A percentile compares a stretch with the other conserved stretches of the same genome.
phyloP scores from a whole-genome alignment of 176 grass and related monocot species.

The Urochloa ruziziensis region DNA sequence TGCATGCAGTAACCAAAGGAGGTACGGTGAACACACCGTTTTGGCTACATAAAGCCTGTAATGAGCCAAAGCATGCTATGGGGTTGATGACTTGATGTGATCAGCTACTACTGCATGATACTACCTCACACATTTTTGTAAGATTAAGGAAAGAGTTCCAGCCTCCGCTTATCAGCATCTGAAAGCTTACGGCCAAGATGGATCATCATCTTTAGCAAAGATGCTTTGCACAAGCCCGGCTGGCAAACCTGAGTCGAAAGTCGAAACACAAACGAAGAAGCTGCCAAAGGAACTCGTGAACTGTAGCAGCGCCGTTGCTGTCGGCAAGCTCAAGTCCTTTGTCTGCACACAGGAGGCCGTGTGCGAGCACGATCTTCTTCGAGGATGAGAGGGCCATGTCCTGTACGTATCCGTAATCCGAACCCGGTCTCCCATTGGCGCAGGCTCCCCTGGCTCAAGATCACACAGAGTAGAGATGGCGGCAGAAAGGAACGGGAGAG shows the following conservation, averaged over 20 bases:
- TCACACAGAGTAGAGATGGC: no score
- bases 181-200: no score
- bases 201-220: background rate
- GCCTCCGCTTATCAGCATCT: no score
- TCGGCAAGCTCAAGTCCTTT: background rate
- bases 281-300: background rate
- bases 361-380: background rate
- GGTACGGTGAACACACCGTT: no score
- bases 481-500: no score
- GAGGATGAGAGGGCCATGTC: background rate
- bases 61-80: no score
- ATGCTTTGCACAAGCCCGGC: background rate
- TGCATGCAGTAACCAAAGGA: no score
- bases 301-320: background rate
- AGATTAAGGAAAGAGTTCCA: no score
- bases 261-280: background rate
- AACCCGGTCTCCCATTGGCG: slow-evolving; percentile 27
- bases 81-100: background rate
- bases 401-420: slow-evolving; percentile 18
- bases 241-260: background rate
- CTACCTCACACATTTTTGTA: no score
- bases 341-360: background rate
- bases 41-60: no score
- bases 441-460: slow-evolving; percentile 31
- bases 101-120: no score